A percentile compares a stretch with the other conserved stretches of the same genome.
Conservation (phyloP, 768 basidiomycete genomes). For the Pisolithus microcarpus region DNA sequence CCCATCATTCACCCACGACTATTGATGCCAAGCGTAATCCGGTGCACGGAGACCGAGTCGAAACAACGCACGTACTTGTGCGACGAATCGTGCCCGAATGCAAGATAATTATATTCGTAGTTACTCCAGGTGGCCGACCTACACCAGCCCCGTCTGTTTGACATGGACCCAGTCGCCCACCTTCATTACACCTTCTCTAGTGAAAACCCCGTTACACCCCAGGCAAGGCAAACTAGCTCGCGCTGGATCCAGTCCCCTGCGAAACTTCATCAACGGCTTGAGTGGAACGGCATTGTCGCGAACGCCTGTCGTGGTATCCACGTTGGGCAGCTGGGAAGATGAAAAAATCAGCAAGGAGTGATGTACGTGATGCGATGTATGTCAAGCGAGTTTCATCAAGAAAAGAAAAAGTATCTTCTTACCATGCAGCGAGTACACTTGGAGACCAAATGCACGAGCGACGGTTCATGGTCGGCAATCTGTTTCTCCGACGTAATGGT, state of each 20-base stretch:
- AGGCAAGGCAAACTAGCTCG: conserved; percentile 51
- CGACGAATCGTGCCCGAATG: too few relatives aligned
- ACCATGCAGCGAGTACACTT: conserved; percentile 71
- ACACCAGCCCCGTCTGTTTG: conserved; percentile 33
- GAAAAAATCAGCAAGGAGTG: conserved; percentile 1
- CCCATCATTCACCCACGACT: too few relatives aligned
- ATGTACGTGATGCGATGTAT: background rate
- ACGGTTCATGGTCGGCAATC: conserved; percentile 9
- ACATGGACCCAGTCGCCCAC: conserved; percentile 60
- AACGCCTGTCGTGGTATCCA: conserved; percentile 55
- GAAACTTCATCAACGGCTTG: conserved; percentile 70
- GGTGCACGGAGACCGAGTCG: too few relatives aligned
- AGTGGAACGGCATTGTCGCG: conserved; percentile 71
- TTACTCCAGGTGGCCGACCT: background rate
- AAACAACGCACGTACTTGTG: too few relatives aligned
- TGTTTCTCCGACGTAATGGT: conserved; percentile 35
- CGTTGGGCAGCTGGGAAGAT: conserved; percentile 57
- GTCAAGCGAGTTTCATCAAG: conserved; percentile 1
- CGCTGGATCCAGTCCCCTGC: conserved; percentile 48
- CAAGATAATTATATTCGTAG: too few relatives aligned
- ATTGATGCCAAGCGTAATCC: too few relatives aligned
- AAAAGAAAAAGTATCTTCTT: conserved; percentile 22
- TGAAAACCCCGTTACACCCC: conserved; percentile 57
- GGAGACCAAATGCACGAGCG: conserved; percentile 50
- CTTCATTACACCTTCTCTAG: conserved; percentile 41